Base-by-base conservation (phyloP, 148 eudicot species). In the Rheum nobile region DNA sequence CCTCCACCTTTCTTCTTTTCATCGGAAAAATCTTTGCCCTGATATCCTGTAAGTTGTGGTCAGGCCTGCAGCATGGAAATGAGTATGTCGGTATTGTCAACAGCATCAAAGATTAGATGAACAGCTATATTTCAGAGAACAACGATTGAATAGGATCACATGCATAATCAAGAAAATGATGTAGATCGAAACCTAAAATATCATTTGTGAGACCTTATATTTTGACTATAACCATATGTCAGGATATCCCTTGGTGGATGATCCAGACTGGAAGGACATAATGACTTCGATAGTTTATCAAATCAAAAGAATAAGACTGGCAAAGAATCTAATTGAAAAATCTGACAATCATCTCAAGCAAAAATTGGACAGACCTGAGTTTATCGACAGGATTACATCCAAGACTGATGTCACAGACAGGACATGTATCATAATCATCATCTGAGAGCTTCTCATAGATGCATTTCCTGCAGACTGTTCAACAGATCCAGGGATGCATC, bases 1-100 rank as follows among this genome's bases (percentile, higher is more conserved):
- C 84, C 78, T 82, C 86, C 72, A 86, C 79, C 84, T 83, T 87
- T 79, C 82, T 81, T 82, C 87, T 84, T 77, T 83, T 91, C 69
- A 78, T 74, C 79, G 98, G 96, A 77, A 94, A 94, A 57, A 94
- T 86, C 81, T 90, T 94, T 69, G 85, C 84, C 74, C 93, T 87
- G 75, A 94, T 86, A 85, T 94, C 98, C 83, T 89, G 93, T 86
- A 94, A 83, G 79, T 81, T 89, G 80, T 94, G 96, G 80, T 94
- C 98, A 16, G 96, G 93, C 97, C 98, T 94, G 88, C 70, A 79
- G 68, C 70, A 65, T 16, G 38, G 41, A 42, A 43, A 43, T 7
- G 8, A 73, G 48, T 55, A 75, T 42, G 37, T 59, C 2, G 1
- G 68, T 63, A 63, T 29, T 63, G 38, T 63, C 68, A 65, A 14